These are phyloP conservation scores for Pelargonium fulgidum DNA, from an alignment of 441 rosid genomes.

Conservation along the genomic window DNA sequence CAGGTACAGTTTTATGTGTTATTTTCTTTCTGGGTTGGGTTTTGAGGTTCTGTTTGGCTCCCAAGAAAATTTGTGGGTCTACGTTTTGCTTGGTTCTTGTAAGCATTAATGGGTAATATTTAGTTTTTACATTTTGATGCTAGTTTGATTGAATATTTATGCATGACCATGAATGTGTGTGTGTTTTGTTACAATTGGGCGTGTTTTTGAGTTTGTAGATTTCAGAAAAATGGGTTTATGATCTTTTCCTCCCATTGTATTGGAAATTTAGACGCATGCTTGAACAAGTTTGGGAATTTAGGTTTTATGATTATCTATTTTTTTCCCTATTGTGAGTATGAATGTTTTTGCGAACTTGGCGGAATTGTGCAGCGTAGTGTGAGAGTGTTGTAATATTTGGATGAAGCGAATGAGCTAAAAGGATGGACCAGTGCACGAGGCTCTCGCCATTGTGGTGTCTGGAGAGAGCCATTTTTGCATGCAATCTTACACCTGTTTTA, in stretches of 20 bases:
- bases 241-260: no score
- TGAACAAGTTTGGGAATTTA: neutral
- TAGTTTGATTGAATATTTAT: neutral
- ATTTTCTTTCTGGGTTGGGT: no score
- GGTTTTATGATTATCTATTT: neutral
- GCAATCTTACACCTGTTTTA: no score
- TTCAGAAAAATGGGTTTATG: neutral
- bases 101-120: neutral
- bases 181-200: slow-evolving; percentile 3
- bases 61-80: no score
- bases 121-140: slow-evolving; percentile 1
- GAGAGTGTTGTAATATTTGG: neutral
- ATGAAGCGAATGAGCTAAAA: neutral
- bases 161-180: neutral
- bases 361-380: neutral
- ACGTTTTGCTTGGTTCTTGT: neutral
- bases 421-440: no score
- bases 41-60: no score
- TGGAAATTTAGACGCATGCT: no score
- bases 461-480: no score
- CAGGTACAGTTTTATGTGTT: neutral
- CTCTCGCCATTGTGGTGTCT: no score
- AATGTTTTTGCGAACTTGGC: no score
- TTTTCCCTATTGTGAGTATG: neutral
- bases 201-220: neutral